Evolutionary conservation across 768 basidiomycete genomes (phyloP), one percentile per base, ranked within the genome.

Genomic region (Candolleomyces eurysporus): DNA sequence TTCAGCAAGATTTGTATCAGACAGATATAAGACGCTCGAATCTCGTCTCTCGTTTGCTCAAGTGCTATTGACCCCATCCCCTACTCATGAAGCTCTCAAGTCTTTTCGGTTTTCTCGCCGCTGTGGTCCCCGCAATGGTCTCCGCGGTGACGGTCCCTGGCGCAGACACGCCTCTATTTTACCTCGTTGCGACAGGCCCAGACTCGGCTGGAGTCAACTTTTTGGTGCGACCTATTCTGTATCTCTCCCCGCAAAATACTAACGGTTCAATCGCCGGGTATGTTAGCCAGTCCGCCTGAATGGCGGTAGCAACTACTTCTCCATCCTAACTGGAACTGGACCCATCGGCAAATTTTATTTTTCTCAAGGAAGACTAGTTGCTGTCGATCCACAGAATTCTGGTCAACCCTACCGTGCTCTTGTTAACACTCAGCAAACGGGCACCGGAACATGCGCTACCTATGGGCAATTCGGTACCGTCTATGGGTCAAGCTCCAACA

Each of bases 151-250:
- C 2, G 14, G 45, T 46, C 45, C 74, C 75, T 30, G 69, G 69
- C 50, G 73, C 72, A 3, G 68, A 68, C 59, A 74, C 75, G 0
- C 75, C 76, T 8, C 59, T 66, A 3, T 76, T 77, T 66, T 74
- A 77, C 61, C 67, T 77, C 26, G 72, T 77, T 19, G 65, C 76
- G 2, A 61, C 59, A 19, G 67, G 65, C 36, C 43, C 63, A 14
- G 65, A 59, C 30, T 31, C 64, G n/a, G 59, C 69, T 22, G 59
- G 67, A 19, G 43, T 48, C 4, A 74, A 72, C 58, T 63, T 73
- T 5, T 54, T 71, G 55, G 73, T 71, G 50, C n/a, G 42, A 59
- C n/a, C 30, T 26, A 31, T 22, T 46, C 19, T 53, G 52, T 31
- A n/a, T 16, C 42, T 19, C 46, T 45, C 30, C 5, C 19, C 49